Evolutionary conservation across 768 basidiomycete species (phyloP), one percentile per base, ranked within the genome.

Genomic region (Favolaschia claudopus): DNA sequence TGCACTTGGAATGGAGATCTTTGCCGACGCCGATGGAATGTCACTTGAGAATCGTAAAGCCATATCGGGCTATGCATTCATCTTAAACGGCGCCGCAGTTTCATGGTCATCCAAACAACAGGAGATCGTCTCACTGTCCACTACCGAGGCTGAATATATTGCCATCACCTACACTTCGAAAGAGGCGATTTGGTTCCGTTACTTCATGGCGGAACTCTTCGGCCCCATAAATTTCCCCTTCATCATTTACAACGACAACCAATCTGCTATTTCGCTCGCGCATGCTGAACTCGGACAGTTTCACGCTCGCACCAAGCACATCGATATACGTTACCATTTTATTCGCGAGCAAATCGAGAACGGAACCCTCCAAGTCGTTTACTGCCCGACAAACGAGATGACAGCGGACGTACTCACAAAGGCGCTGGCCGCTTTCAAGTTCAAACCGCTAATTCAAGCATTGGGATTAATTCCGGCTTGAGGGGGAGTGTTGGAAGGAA

Each of bases 21-120:
- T 34, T 24, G 49, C 36, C 43, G 57, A 59, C 19, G 57, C 57
- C 7, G 57, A 59, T 28, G 57, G 57, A 2, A 59, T 51, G 42
- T 45, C 40, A 19, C 7, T 51, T 5, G 57, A 59, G 20, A 52
- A 52, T 20, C 48, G 57, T 14, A 51, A 46, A 17, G 57, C 57
- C 0, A 34, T 59, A 1, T 51, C 57, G 4, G 57, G 57, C 8
- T 59, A 51, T 34, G 57, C 42, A 4, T 51, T 59, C 42, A 38
- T 52, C 7, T 45, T 59, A 27, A 72, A 71, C 31, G 70, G 70
- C 17, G 62, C 42, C 8, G 57, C 57, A 7, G 50, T 59, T n/a
- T 59, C 57, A 22, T 59, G 57, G 57, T 42, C 46, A 5, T 57
- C 75, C 3, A 75, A 74, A 62, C 66, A 70, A 37, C 78, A 82